Conservation (phyloP, 805 yeast genomes). For the Jamesozyma spencerorum region DNA sequence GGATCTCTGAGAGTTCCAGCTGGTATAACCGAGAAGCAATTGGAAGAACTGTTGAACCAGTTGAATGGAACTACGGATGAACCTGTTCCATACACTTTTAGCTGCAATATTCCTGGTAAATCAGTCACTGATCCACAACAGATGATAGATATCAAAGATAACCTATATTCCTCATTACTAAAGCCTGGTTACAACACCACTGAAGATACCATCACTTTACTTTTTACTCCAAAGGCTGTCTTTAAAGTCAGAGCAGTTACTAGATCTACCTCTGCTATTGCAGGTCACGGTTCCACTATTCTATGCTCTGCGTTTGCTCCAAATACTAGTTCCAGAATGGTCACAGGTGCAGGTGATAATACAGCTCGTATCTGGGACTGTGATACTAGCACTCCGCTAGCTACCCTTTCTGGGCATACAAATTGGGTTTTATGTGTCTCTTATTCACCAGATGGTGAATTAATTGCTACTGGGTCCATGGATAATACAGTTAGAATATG, state of each 20-base stretch:
- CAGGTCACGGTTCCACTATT: conserved; percentile 93
- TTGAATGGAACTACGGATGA: conserved; percentile 63
- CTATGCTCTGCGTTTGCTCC: conserved; percentile 93
- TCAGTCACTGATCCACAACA: conserved; percentile 31
- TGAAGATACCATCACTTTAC: conserved; percentile 84
- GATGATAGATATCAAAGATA: conserved; percentile 64
- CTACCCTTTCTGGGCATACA: conserved; percentile 71
- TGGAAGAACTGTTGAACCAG: conserved; percentile 80
- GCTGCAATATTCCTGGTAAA: conserved; percentile 44
- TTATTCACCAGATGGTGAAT: conserved; percentile 86
- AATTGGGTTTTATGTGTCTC: conserved; percentile 91
- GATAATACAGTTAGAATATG: conserved; percentile 82
- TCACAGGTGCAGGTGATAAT: conserved; percentile 92
- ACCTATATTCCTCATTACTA: conserved; percentile 69
- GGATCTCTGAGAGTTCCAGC: conserved; percentile 90
- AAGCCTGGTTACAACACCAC: conserved; percentile 83
- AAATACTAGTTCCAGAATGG: conserved; percentile 70
- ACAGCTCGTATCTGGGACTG: conserved; percentile 97
- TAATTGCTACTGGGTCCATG: conserved; percentile 94
- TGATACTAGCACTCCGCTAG: conserved; percentile 82
- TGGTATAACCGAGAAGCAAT: conserved; percentile 69
- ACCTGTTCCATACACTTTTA: conserved; percentile 83
- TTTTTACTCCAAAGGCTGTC: conserved; percentile 90
- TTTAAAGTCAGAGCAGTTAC: conserved; percentile 90
- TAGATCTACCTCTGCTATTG: conserved; percentile 80